A percentile compares a stretch with the other conserved stretches of the same genome.
Conservation (phyloP, 495 filamentous ascomycete species). For the Tuber brumale region DNA sequence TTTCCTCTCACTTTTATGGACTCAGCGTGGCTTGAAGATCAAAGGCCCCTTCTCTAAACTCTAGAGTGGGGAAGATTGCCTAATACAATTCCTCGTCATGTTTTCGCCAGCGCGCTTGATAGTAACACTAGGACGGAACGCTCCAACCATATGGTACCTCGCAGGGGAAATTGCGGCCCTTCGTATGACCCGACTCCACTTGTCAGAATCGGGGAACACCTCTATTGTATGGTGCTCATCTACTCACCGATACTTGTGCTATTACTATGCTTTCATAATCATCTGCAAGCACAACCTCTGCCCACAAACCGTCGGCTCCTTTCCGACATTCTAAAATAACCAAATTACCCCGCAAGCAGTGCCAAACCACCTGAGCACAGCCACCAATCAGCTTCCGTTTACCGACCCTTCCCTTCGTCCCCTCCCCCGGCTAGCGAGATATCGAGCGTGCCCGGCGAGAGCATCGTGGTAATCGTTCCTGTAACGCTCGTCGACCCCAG, state of each 20-base stretch:
- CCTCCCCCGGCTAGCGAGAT: no score
- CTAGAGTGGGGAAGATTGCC: not conserved
- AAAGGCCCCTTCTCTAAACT: not conserved
- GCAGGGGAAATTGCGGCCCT: not conserved
- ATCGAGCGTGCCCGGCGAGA: not conserved
- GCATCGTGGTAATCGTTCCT: not conserved
- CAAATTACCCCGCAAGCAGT: not conserved
- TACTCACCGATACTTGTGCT: not conserved
- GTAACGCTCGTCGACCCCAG: not conserved
- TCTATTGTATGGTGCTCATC: not conserved
- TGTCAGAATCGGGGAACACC: not conserved
- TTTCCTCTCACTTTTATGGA: no score
- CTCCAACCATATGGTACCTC: not conserved
- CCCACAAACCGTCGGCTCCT: not conserved
- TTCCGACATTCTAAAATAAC: not conserved
- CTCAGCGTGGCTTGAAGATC: no score
- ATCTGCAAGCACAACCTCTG: not conserved
- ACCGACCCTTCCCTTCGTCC: no score
- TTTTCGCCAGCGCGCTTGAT: not conserved
- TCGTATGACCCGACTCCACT: not conserved
- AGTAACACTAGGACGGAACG: not conserved
- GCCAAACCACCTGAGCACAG: not conserved
- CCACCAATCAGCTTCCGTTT: no score
- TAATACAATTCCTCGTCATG: no score
- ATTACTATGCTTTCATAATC: not conserved